A percentile compares a stretch with the other conserved stretches of the same genome.
Conservation (phyloP, 1,284 basidiomycete genomes). For the Austropuccinia psidii region DNA sequence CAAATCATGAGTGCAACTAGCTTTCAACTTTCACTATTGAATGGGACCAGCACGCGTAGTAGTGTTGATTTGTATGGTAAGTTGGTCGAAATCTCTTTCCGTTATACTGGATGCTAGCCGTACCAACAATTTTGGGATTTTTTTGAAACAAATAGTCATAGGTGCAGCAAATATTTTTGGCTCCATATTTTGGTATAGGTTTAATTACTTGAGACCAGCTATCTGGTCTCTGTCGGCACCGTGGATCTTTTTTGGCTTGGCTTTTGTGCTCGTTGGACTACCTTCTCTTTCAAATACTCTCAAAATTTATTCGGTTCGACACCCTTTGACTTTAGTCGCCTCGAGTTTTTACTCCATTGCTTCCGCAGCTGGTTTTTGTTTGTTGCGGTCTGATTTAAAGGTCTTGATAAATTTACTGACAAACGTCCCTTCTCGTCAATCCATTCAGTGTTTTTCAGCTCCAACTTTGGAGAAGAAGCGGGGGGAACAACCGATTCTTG, state of each 20-base stretch:
- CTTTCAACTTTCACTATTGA: constrained; percentile 82
- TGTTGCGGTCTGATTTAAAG: not conserved
- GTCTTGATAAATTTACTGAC: not conserved
- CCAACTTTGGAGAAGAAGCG: constrained; percentile 92
- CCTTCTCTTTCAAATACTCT: constrained; percentile 59
- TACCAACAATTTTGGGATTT: not conserved
- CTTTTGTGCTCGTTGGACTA: constrained; percentile 80
- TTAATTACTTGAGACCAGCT: constrained; percentile 79
- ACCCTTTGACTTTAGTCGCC: constrained; percentile 58
- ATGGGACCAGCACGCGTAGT: constrained; percentile 72
- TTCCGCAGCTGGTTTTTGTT: constrained; percentile 70
- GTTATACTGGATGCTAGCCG: not conserved
- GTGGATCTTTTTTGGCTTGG: constrained; percentile 78
- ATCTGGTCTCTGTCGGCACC: constrained; percentile 73
- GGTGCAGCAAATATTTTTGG: constrained; percentile 74
- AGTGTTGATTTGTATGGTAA: constrained; percentile 65
- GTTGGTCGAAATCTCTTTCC: not conserved
- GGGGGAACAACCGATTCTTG: constrained; percentile 85
- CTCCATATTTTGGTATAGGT: constrained; percentile 74
- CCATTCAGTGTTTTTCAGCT: constrained; percentile 64
- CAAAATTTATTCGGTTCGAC: constrained; percentile 49
- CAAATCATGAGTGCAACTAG: constrained; percentile 77
- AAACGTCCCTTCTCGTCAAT: not conserved
- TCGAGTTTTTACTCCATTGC: constrained; percentile 83
- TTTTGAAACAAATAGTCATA: constrained; percentile 51